Conservation (phyloP, 75 land plant species). For the Picea glauca region DNA sequence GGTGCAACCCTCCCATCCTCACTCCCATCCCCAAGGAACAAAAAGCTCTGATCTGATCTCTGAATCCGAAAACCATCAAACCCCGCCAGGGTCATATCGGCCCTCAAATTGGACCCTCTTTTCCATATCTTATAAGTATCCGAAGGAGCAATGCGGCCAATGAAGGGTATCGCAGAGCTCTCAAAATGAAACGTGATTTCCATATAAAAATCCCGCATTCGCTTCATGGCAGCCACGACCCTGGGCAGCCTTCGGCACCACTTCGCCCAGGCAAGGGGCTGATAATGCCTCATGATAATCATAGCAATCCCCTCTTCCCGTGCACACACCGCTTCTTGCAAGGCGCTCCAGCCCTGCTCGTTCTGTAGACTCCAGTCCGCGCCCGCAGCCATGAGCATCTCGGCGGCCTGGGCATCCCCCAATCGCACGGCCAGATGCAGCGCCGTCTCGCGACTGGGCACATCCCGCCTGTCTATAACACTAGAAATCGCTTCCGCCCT, state of each 20-base stretch:
- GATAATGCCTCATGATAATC: constrained; percentile 67
- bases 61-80: constrained; percentile 85
- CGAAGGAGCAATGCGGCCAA: constrained; percentile 70
- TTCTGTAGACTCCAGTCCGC: constrained; percentile 78
- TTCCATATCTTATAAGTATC: constrained; percentile 87
- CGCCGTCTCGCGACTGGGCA: constrained; percentile 65
- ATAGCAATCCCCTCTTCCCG: constrained; percentile 59
- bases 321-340: constrained; percentile 70
- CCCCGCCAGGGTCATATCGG: constrained; percentile 83
- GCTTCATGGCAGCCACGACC: constrained; percentile 48
- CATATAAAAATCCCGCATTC: constrained; percentile 90
- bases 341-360: constrained; percentile 69
- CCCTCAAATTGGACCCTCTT: constrained; percentile 71
- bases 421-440: constrained; percentile 63
- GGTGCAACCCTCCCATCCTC: constrained; percentile 72
- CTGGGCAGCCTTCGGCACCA: constrained; percentile 84
- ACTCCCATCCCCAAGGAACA: constrained; percentile 82
- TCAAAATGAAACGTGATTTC: constrained; percentile 73
- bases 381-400: constrained; percentile 60
- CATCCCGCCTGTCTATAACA: constrained; percentile 65
- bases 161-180: constrained; percentile 78
- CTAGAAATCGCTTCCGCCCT: constrained; percentile 58
- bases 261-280: constrained; percentile 82
- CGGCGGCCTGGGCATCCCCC: constrained; percentile 44
- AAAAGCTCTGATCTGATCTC: constrained; percentile 72